Base-by-base conservation (phyloP, 345 rosid species). In the Moricandia moricandioides region DNA sequence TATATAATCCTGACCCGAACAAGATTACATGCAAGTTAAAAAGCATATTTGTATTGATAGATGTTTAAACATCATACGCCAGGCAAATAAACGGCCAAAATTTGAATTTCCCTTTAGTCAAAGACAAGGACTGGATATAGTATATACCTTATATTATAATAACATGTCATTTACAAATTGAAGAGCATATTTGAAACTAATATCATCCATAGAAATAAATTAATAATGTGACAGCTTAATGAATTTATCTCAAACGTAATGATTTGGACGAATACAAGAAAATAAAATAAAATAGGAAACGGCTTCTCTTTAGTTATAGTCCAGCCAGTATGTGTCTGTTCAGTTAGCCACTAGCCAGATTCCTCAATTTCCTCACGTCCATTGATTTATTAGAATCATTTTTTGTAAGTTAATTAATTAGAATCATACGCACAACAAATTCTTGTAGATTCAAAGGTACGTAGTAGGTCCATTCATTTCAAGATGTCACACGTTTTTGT, bases 291-390 rank as follows among this genome's bases (percentile, higher is more conserved):
- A 18, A 40, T 16, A 56, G 11, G 54, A 70, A 64, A 70, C 54
- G 24, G 31, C 26, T 64, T 43, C 12, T 70, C 71, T 10, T 64
- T 45, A 77, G 64, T 64, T n/a, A 62, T 76, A 30, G 49, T 39
- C 59, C 69, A 62, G 70, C 61, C 51, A 55, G 14, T 55, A 13
- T 69, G 47, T 76, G 70, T 69, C 75, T 54, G 75, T 62, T 76
- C 75, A 69, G n/a, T 69, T 62, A 62, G 59, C 75, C 70, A 54
- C 70, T 30, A 69, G 79, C 75, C 79, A 69, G 65, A 76, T 69
- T 76, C 74, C 49, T 27, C 17, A 57, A 40, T 52, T 39, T 29
- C 10, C 6, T 76, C 69, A 62, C 40, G 70, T 70, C 80, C 75
- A 16, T 10, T 70, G 60, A 63, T 76, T 63, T n/a, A n/a, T n/a